Conservation (phyloP, 371 early-diverging fungal genomes). For the Dinochytrium kinnereticum region DNA sequence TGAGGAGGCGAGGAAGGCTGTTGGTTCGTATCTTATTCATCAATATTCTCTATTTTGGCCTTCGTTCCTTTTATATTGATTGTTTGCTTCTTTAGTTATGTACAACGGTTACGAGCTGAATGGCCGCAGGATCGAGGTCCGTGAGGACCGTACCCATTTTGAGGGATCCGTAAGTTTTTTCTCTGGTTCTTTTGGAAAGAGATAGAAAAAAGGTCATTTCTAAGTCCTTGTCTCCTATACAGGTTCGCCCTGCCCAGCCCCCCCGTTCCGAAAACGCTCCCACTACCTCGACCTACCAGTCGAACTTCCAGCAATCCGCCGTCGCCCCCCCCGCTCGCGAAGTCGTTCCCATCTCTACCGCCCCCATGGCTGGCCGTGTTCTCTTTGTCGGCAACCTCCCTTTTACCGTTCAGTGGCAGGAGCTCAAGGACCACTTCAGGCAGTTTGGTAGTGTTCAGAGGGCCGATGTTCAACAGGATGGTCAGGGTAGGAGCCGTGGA, state of each 20-base stretch:
- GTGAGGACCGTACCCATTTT: slow-evolving; percentile 63
- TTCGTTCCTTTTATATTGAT: not conserved
- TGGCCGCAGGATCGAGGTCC: slow-evolving; percentile 73
- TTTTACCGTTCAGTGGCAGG: slow-evolving; percentile 75
- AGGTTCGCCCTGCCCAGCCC: not conserved
- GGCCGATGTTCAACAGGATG: slow-evolving; percentile 68
- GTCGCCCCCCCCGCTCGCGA: not conserved
- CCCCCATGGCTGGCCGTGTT: slow-evolving; percentile 53
- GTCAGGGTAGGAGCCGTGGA: slow-evolving; percentile 69
- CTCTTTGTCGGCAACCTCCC: slow-evolving; percentile 76
- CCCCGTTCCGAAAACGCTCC: not conserved
- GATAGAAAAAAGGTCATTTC: no score
- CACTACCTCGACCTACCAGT: no score
- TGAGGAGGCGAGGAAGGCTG: slow-evolving; percentile 72
- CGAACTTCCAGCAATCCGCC: not conserved
- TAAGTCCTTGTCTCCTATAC: no score
- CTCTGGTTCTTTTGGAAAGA: no score
- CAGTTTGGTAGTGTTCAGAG: slow-evolving; percentile 68
- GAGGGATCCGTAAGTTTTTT: slow-evolving; percentile 36
- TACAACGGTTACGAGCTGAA: slow-evolving; percentile 74
- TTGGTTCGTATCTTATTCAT: slow-evolving; percentile 51
- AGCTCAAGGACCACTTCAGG: slow-evolving; percentile 77
- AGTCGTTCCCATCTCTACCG: not conserved
- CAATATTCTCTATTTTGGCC: not conserved
- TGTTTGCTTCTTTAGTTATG: slow-evolving; percentile 52